Percentiles rank a stretch among this genome's conserved stretches.
Evolutionary conservation across 768 basidiomycete species (phyloP).

Genomic region (Mycena floridula): DNA sequence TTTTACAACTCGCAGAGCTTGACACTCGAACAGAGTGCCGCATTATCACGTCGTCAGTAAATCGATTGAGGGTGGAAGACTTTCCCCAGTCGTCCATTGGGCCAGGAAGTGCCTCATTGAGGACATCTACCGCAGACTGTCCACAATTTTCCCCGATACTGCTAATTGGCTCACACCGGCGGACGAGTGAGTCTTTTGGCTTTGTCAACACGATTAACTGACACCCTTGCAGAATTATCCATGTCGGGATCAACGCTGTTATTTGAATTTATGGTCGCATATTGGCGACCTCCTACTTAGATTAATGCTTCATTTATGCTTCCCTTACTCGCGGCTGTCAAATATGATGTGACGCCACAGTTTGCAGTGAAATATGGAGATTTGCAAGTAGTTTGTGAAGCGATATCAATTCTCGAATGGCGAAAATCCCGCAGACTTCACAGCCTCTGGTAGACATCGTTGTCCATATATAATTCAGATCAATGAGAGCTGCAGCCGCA

Average conservation of each 20-base stretch:
- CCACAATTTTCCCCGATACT: conserved; percentile 58
- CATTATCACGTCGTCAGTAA: conserved; percentile 50
- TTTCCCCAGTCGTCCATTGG: conserved; percentile 31
- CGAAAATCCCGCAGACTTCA: too few relatives aligned
- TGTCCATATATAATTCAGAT: too few relatives aligned
- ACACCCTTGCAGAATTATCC: conserved; percentile 37
- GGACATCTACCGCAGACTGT: conserved; percentile 55
- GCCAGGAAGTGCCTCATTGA: conserved; percentile 49
- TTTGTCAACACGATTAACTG: not conserved
- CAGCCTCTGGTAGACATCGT: too few relatives aligned
- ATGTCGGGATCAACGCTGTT: conserved; percentile 49
- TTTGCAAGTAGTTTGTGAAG: too few relatives aligned
- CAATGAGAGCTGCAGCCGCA: too few relatives aligned
- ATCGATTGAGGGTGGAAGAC: conserved; percentile 22
- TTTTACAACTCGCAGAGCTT: not conserved
- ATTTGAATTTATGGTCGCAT: conserved; percentile 24
- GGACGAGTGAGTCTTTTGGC: conserved; percentile 39
- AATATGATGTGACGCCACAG: too few relatives aligned
- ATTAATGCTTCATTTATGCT: not conserved
- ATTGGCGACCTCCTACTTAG: too few relatives aligned
- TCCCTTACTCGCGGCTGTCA: too few relatives aligned
- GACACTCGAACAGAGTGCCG: conserved; percentile 36
- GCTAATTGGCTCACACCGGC: conserved; percentile 51
- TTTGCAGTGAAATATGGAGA: too few relatives aligned
- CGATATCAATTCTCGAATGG: too few relatives aligned